A percentile compares a stretch with the other conserved stretches of the same genome.
Conservation (phyloP, 2,329 filamentous ascomycete genomes). For the Emmonsia crescens region DNA sequence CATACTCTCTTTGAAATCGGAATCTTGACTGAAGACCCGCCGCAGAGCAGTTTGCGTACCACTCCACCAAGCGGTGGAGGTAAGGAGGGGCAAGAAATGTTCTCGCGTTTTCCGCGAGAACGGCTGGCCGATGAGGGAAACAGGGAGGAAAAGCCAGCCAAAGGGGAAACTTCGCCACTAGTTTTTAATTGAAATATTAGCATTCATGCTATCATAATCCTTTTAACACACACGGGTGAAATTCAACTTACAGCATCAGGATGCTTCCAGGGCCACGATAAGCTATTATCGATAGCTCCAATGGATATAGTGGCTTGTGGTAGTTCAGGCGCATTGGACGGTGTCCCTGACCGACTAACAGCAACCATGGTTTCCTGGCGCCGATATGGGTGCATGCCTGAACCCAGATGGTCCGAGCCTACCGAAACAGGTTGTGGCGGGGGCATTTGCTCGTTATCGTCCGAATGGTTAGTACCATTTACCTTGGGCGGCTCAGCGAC, state of each 20-base stretch:
- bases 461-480: conserved; percentile 36
- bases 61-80: conserved; percentile 93
- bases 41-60: conserved; percentile 83
- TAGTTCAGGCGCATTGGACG: conserved; percentile 32
- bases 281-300: conserved; percentile 92
- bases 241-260: conserved; percentile 61
- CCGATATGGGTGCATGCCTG: conserved; percentile 50
- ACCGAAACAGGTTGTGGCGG: conserved; percentile 51
- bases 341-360: conserved; percentile 46
- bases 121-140: conserved; percentile 88
- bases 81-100: conserved; percentile 91
- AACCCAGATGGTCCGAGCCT: conserved; percentile 30
- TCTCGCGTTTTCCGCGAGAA: conserved; percentile 90
- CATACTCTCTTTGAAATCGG: conserved; percentile 97
- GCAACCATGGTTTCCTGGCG: conserved; percentile 78
- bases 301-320: conserved; percentile 56
- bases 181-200: conserved; percentile 14
- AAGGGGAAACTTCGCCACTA: conserved; percentile 83
- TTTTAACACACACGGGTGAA: background rate
- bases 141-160: conserved; percentile 94
- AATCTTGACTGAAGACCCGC: conserved; percentile 78
- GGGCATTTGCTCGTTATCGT: conserved; percentile 39
- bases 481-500: conserved; percentile 70
- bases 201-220: conserved; percentile 6
- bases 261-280: conserved; percentile 99